Evolutionary conservation across 257 asterid species (phyloP), one percentile per base, ranked within the genome.

Genomic region (Plantago elongata): DNA sequence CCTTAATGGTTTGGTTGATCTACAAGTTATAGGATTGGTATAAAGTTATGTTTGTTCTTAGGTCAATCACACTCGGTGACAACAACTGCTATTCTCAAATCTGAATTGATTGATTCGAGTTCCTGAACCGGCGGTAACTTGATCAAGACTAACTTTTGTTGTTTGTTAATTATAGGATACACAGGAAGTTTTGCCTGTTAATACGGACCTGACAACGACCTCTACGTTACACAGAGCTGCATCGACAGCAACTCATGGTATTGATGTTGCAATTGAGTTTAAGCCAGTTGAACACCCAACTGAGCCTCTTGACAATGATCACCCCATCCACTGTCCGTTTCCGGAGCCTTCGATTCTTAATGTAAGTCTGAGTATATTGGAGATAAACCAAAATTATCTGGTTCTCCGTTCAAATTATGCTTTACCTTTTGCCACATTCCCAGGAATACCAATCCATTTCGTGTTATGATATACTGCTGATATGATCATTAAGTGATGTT

Each of bases 311-410:
- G 82, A 88, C 69, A 78, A 73, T 63, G 98, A 91, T 76, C 81
- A 69, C 49, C 95, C 98, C 15, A 68, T 88, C 69, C 94, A 75
- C 14, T 91, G 96, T 64, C 96, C 98, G 1, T 57, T 86, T 57
- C 95, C 94, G 5, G 98, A 91, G 76, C 98, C 98, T 63, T 91
- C 95, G 12, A 78, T 84, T 60, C 86, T 88, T 14, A 88, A 84
- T 74, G 98, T 91, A 75, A 82, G 88, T 65, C 59, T 51, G 18
- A n/a, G 0, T 57, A 22, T 22, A 22, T 22, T 22, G 27, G 38
- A 27, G n/a, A 58, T 46, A 18, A 17, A 29, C 17, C 46, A 29
- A 17, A 57, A 9, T n/a, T 5, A 14, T 52, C 5, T 22, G 5
- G 15, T 52, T 52, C 3, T 34, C 38, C 38, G 5, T n/a, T n/a